Conservation (phyloP, 2,329 filamentous ascomycete genomes). For the Endothia cerciana region DNA sequence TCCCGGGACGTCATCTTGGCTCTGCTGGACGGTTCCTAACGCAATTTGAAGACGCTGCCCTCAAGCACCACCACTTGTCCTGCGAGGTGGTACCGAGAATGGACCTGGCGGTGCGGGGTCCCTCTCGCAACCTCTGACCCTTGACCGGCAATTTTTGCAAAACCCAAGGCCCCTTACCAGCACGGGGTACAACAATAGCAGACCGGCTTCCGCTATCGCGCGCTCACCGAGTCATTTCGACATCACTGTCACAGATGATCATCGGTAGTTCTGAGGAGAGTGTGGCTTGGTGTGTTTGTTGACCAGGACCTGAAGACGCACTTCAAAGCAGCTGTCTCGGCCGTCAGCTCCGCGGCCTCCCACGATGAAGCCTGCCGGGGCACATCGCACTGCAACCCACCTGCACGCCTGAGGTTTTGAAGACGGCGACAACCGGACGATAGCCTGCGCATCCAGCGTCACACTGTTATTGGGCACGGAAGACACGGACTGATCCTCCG, state of each 20-base stretch:
- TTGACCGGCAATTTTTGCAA: background rate
- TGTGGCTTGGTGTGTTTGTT: background rate
- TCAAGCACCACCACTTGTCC: background rate
- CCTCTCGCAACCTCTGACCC: background rate
- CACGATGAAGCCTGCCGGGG: too few species aligned
- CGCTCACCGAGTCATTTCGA: background rate
- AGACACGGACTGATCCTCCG: conserved; percentile 6
- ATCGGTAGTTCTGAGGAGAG: background rate
- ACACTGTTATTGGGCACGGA: background rate
- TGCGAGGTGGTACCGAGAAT: background rate
- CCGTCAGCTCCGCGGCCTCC: too few species aligned
- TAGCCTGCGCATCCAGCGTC: background rate
- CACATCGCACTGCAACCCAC: background rate
- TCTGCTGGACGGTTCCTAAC: background rate
- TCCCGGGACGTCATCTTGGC: conserved; percentile 2
- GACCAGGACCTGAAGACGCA: background rate
- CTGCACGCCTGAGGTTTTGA: background rate
- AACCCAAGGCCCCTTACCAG: background rate
- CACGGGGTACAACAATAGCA: background rate
- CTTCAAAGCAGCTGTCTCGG: background rate
- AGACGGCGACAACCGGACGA: conserved; percentile 9
- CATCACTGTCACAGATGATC: background rate
- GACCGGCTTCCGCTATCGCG: background rate
- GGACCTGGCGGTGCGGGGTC: background rate
- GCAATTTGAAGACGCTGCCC: background rate